Evolutionary conservation across 805 yeast genomes (phyloP).

Genomic region (Candida sanyiensis): DNA sequence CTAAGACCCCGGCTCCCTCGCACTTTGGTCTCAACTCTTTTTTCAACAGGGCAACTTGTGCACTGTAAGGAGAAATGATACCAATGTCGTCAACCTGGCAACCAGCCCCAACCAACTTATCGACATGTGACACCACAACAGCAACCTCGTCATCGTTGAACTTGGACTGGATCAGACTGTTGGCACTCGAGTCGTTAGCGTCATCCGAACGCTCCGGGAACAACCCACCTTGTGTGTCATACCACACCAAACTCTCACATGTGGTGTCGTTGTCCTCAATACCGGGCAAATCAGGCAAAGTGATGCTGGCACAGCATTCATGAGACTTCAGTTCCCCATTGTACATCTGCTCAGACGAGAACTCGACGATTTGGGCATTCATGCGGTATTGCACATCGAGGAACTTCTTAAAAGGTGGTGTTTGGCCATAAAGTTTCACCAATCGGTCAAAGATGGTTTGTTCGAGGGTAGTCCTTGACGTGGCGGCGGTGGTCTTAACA

Average conservation of each 20-base stretch:
- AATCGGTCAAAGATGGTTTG: slow-evolving; percentile 79
- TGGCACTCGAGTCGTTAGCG: slow-evolving; percentile 18
- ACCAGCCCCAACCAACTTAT: slow-evolving; percentile 44
- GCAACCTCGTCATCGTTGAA: slow-evolving; percentile 72
- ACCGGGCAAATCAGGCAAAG: slow-evolving; percentile 49
- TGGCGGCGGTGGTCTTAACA: slow-evolving; percentile 46
- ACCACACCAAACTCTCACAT: slow-evolving; percentile 60
- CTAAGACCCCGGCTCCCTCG: slow-evolving; percentile 1
- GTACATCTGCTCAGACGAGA: slow-evolving; percentile 67
- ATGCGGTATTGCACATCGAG: slow-evolving; percentile 82
- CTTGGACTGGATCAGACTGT: slow-evolving; percentile 40
- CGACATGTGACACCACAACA: slow-evolving; percentile 54
- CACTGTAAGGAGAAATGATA: slow-evolving; percentile 83
- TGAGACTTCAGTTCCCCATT: slow-evolving; percentile 57
- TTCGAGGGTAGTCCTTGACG: slow-evolving; percentile 43
- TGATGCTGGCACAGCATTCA: slow-evolving; percentile 45
- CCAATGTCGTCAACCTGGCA: slow-evolving; percentile 61
- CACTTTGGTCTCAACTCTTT: slow-evolving; percentile 2
- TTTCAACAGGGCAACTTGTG: slow-evolving; percentile 63
- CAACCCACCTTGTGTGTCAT: slow-evolving; percentile 90
- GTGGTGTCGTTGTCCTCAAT: slow-evolving; percentile 52
- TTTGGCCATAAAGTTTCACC: slow-evolving; percentile 38
- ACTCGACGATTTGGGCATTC: slow-evolving; percentile 73
- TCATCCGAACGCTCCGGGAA: slow-evolving; percentile 54
- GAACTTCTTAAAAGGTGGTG: slow-evolving; percentile 44